Base-by-base conservation (phyloP, 1,284 basidiomycete species). In the Xerocomus minutiporus region DNA sequence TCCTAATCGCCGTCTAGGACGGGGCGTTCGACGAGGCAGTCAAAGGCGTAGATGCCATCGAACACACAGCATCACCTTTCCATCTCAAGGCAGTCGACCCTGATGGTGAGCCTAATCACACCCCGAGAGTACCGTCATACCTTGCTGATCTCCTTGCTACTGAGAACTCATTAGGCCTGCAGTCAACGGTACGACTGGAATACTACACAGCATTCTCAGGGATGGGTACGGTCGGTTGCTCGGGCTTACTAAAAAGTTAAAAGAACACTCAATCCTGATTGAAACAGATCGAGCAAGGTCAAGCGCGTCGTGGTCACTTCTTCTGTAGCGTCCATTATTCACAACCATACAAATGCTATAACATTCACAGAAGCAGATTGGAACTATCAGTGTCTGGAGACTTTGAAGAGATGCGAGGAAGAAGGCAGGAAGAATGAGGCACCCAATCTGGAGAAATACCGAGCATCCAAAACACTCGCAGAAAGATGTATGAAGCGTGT, bases 281-380 rank as follows among this genome's bases (percentile, higher is more conserved):
- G n/a, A 46, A 39, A 46, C 53, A 75, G 76, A 34, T 54, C 50
- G 2, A 53, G 55, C 61, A 75, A 23, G 20, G 73, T 89, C 52
- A 78, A 82, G 64, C 80, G 88, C 2, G 73, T 92, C 40, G 81
- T 92, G 47, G 69, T 91, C 53, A 86, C 84, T 0, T 75, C 74
- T 12, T 81, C 86, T 0, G 75, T 72, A 41, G 81, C 79, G 0
- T 69, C 83, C 3, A 68, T 86, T 52, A 56, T 79, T 38, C 68
- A 72, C 9, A 57, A 63, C 2, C 45, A 40, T 3, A 45, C 59
- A 5, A 55, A 62, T 1, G 68, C 67, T 0, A 51, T 48, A 1
- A 61, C 61, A 2, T 75, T 72, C 57, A 72, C 66, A 35, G 79
- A 81, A 56, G 56, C 61, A 1, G 78, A 87, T 65, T 92, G 88